Conservation (phyloP, 2,329 filamentous ascomycete species). For the Colletotrichum filicis region DNA sequence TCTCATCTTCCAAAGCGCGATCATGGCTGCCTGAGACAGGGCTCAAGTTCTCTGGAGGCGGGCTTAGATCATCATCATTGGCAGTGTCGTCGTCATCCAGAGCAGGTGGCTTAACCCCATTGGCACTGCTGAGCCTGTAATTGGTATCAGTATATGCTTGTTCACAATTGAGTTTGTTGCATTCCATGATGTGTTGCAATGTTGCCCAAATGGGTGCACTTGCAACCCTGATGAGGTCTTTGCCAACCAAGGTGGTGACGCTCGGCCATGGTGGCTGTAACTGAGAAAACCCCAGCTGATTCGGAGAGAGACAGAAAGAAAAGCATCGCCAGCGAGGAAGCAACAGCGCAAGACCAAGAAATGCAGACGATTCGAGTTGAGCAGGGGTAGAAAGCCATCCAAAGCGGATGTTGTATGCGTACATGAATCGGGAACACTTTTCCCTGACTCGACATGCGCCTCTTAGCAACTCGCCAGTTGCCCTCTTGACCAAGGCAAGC, state of each 20-base stretch:
- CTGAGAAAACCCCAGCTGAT: background rate
- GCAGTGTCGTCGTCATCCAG: constrained; percentile 48
- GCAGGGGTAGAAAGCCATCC: background rate
- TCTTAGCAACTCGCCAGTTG: background rate
- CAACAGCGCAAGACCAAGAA: background rate
- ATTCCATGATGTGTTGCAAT: background rate
- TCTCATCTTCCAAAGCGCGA: constrained; percentile 61
- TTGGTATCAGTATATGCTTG: background rate
- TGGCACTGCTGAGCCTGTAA: constrained; percentile 36
- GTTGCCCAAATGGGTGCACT: background rate
- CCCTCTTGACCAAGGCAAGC: background rate
- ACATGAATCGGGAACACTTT: background rate
- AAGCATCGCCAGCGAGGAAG: background rate
- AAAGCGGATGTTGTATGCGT: background rate
- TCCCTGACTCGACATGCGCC: background rate
- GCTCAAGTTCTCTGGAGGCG: constrained; percentile 52
- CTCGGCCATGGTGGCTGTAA: background rate
- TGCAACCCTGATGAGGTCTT: background rate
- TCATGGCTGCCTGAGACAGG: constrained; percentile 53
- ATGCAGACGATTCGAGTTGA: background rate
- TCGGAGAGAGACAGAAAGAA: background rate
- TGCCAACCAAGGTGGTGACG: background rate
- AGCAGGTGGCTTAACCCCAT: constrained; percentile 36
- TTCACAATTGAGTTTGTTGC: background rate
- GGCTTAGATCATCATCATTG: constrained; percentile 57